These are phyloP conservation scores for Scedosporium dehoogii DNA, from an alignment of 2,329 filamentous ascomycete genomes.

Conservation along the genomic window DNA sequence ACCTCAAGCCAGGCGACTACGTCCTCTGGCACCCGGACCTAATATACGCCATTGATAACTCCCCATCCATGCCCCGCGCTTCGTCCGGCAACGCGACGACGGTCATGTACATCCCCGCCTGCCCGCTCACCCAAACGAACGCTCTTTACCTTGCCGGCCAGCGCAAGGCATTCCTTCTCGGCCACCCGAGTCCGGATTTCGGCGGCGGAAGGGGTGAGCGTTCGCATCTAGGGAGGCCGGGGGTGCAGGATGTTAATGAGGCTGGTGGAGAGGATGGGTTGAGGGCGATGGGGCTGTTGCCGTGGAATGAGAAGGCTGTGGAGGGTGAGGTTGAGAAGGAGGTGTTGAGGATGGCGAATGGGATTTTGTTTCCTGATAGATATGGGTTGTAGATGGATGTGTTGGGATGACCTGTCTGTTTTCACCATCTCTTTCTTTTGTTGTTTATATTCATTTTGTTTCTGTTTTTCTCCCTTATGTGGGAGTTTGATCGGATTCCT, in stretches of 20 bases:
- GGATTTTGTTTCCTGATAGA: slow-evolving; percentile 29
- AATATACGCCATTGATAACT: slow-evolving; percentile 40
- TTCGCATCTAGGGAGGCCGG: slow-evolving; percentile 22
- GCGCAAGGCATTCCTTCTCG: slow-evolving; percentile 29
- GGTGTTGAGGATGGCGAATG: slow-evolving; percentile 27
- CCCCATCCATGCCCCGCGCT: background rate
- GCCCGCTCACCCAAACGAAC: slow-evolving; percentile 31
- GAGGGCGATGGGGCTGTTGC: slow-evolving; percentile 29
- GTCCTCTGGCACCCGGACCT: slow-evolving; percentile 50
- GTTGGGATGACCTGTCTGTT: background rate
- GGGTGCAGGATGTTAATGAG: slow-evolving; percentile 26
- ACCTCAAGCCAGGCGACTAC: slow-evolving; percentile 65
- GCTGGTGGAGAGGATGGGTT: slow-evolving; percentile 29
- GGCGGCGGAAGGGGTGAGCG: slow-evolving; percentile 23
- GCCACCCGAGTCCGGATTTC: slow-evolving; percentile 31
- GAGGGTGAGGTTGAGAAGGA: slow-evolving; percentile 20
- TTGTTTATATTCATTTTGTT: background rate
- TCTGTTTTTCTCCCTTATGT: background rate
- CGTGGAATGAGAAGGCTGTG: slow-evolving; percentile 28
- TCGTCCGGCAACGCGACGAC: slow-evolving; percentile 13
- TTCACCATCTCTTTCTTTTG: background rate
- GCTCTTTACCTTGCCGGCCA: slow-evolving; percentile 31
- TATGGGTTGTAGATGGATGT: slow-evolving; percentile 15
- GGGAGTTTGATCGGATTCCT: background rate
- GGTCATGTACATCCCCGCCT: slow-evolving; percentile 29